Conservation (phyloP, 73 alveolate genomes). For the Paramecium sexaurelia region DNA sequence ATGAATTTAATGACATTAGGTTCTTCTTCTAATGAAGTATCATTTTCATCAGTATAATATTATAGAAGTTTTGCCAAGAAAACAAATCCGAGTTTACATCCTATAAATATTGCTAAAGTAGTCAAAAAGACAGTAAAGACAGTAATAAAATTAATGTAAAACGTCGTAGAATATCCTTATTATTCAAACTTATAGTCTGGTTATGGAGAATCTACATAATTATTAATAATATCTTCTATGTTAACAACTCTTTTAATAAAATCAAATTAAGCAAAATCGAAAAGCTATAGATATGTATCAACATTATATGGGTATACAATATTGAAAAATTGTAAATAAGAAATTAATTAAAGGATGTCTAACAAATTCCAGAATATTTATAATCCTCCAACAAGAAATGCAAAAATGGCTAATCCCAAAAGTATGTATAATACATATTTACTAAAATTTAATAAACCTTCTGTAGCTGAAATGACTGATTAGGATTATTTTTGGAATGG, state of each 20-base stretch:
- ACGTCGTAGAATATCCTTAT: constrained; percentile 6
- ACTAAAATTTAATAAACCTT: background rate
- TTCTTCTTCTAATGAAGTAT: constrained; percentile 19
- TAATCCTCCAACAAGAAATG: constrained; percentile 45
- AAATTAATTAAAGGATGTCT: background rate
- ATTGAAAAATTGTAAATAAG: background rate
- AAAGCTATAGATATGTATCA: background rate
- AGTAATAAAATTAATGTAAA: background rate
- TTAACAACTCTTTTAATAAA: background rate
- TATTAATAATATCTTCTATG: background rate
- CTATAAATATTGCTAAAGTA: background rate
- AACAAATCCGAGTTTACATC: background rate
- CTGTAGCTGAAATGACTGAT: constrained; percentile 2
- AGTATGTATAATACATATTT: background rate
- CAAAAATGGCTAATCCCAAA: constrained; percentile 37
- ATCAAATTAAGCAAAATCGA: constrained; percentile 44
- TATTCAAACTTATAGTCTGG: background rate
- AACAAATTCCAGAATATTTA: constrained; percentile 35
- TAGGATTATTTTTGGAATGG: background rate
- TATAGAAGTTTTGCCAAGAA: background rate
- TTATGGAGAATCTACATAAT: background rate
- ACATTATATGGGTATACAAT: constrained; percentile 27
- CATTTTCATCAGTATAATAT: background rate
- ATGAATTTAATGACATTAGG: background rate
- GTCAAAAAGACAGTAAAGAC: background rate